These are phyloP conservation scores for Zygosaccharomyces sapae DNA, from an alignment of 1,139 yeast species.

Conservation along the genomic window DNA sequence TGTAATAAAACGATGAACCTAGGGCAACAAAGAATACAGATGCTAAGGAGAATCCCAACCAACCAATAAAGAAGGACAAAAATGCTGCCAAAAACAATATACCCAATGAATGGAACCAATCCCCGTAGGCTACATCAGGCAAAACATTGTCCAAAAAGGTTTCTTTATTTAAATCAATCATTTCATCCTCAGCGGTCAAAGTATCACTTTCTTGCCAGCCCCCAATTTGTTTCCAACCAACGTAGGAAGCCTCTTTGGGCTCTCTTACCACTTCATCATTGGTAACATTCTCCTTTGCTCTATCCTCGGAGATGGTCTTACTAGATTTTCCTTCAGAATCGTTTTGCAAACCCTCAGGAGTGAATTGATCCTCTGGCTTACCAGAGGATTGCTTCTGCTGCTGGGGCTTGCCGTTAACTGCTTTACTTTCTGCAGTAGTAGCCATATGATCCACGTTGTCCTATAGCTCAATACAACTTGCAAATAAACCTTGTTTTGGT, in stretches of 20 bases:
- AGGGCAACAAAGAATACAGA: conserved; percentile 71
- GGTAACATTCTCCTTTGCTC: conserved; percentile 38
- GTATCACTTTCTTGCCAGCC: conserved; percentile 72
- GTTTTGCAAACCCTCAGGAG: conserved; percentile 16
- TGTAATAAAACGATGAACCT: conserved; percentile 60
- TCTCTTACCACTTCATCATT: conserved; percentile 37
- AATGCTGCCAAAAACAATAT: conserved; percentile 60
- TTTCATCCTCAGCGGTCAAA: conserved; percentile 64
- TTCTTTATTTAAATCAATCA: conserved; percentile 60
- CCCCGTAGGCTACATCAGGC: conserved; percentile 76
- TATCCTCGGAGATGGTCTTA: conserved; percentile 30
- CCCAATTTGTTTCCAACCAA: conserved; percentile 95
- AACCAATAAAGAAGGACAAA: conserved; percentile 77
- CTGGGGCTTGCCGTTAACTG: conserved; percentile 11
- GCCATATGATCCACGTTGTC: not conserved
- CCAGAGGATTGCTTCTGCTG: conserved; percentile 17
- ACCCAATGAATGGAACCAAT: conserved; percentile 90
- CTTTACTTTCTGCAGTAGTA: conserved; percentile 5
- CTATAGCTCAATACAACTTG: not conserved
- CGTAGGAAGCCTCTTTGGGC: conserved; percentile 58
- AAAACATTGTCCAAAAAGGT: conserved; percentile 68
- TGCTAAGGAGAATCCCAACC: conserved; percentile 70
- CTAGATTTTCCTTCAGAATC: conserved; percentile 15
- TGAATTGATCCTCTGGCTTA: conserved; percentile 18
- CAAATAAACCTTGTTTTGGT: not conserved